Evolutionary conservation across 768 basidiomycete genomes (phyloP).

Genomic region (Suillus bovinus): DNA sequence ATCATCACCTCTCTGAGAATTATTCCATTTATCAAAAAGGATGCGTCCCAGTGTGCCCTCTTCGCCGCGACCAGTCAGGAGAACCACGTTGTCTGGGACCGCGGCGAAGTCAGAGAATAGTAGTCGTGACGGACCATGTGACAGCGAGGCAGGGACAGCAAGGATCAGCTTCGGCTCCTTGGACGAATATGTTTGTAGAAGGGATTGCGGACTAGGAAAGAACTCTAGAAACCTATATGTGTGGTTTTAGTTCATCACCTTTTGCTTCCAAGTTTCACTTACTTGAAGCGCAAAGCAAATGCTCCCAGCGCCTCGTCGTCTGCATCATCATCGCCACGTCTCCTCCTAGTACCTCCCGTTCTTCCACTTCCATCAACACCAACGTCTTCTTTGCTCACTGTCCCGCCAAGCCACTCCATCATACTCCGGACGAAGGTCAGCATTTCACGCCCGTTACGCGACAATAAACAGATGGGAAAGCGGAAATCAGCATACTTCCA

Average conservation of each 20-base stretch:
- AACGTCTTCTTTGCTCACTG: constrained; percentile 89
- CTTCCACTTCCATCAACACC: constrained; percentile 70
- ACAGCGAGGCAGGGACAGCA: constrained; percentile 89
- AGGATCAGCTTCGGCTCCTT: constrained; percentile 92
- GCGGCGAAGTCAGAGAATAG: constrained; percentile 87
- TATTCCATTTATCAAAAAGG: constrained; percentile 87
- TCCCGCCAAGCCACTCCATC: constrained; percentile 99
- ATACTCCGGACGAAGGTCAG: constrained; percentile 90
- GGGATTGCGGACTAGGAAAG: constrained; percentile 78
- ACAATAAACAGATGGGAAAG: constrained; percentile 92
- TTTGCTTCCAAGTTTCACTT: not conserved
- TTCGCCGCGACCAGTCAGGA: constrained; percentile 80
- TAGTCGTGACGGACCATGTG: constrained; percentile 86
- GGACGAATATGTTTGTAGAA: constrained; percentile 80
- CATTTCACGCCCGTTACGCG: constrained; percentile 90
- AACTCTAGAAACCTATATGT: constrained; percentile 83
- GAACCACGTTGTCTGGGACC: constrained; percentile 80
- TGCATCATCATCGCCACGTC: constrained; percentile 65
- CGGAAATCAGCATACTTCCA: constrained; percentile 88
- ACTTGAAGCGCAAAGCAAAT: constrained; percentile 88
- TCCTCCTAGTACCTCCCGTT: constrained; percentile 49
- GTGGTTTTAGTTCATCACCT: constrained; percentile 11
- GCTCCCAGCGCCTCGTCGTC: constrained; percentile 87
- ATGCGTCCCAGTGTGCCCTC: constrained; percentile 77
- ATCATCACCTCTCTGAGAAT: constrained; percentile 71